Evolutionary conservation across 768 basidiomycete genomes (phyloP).

Genomic region (Suillus decipiens): DNA sequence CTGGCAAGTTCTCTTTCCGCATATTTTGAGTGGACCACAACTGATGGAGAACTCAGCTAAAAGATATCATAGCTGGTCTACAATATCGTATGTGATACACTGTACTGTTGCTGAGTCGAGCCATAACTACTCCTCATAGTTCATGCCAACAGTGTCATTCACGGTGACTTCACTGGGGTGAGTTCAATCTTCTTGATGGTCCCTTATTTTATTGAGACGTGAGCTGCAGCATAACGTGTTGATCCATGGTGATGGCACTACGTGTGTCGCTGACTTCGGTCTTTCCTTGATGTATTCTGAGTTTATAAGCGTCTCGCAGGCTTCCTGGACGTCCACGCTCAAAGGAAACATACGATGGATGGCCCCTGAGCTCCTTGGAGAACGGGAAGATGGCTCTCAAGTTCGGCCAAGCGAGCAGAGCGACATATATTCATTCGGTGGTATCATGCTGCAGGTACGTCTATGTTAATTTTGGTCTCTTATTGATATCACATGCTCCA

Average conservation of each 20-base stretch:
- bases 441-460: constrained; percentile 30
- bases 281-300: constrained; percentile 42
- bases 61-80: background rate
- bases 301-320: constrained; percentile 21
- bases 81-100: background rate
- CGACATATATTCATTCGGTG: constrained; percentile 48
- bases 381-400: background rate
- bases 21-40: background rate
- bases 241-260: constrained; percentile 42
- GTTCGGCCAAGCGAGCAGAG: constrained; percentile 17
- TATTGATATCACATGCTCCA: background rate
- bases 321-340: background rate
- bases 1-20: constrained; percentile 15
- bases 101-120: background rate
- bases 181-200: background rate
- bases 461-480: constrained; percentile 14
- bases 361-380: constrained; percentile 37
- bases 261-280: constrained; percentile 48
- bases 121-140: background rate
- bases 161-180: constrained; percentile 15
- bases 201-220: background rate
- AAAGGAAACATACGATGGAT: constrained; percentile 45
- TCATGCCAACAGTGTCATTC: background rate
- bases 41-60: background rate
- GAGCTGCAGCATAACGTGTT: constrained; percentile 45